Base-by-base conservation (phyloP, 31 red algal species). In the Bonnemaisonia californica region DNA sequence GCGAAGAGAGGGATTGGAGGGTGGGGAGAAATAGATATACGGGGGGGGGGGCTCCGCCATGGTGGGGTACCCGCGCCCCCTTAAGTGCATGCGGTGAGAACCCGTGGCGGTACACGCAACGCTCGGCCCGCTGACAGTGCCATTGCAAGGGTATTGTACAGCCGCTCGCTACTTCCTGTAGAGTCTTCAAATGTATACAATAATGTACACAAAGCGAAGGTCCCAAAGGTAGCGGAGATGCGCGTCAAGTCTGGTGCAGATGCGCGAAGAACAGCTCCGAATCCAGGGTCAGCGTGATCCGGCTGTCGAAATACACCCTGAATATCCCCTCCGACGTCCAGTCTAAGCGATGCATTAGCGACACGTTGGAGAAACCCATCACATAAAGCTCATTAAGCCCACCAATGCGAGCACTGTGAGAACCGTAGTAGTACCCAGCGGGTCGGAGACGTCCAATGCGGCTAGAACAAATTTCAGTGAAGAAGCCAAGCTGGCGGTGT, bases 171-270 rank as follows among this genome's bases (percentile, higher is more conserved):
- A 55, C 13, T 45, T 72, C 68, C 37, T 29, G 33, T 27, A 21
- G 16, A 9, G 68, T 72, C 68, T 45, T 72, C 13, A 45, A 37
- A 13, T 26, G 16, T 72, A 72, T 72, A 42, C 68, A 72, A 27
- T 19, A 12, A 36, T 45, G 35, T 45, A 72, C 68, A 72, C 29
- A 21, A 12, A 72, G 11, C 68, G 35, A 45, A 72, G 68, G 11
- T 36, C 68, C 11, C 13, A 72, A 45, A 13, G 45, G 26, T 45
- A 42, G 9, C 18, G 62, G 26, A 11, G 68, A 16, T 45, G 33
- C 13, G 16, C 30, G 11, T 38, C 68, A 72, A 11, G 35, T 72
- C 21, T 13, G 35, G 37, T 36, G 68, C 11, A 72, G 26, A 72
- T 72, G 68, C 19, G 11, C 28, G 45, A 72, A 38, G 36, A 72